phyloP scores from a whole-genome alignment of 192 early-diverging fungal genomes.

The Podila epigama region DNA sequence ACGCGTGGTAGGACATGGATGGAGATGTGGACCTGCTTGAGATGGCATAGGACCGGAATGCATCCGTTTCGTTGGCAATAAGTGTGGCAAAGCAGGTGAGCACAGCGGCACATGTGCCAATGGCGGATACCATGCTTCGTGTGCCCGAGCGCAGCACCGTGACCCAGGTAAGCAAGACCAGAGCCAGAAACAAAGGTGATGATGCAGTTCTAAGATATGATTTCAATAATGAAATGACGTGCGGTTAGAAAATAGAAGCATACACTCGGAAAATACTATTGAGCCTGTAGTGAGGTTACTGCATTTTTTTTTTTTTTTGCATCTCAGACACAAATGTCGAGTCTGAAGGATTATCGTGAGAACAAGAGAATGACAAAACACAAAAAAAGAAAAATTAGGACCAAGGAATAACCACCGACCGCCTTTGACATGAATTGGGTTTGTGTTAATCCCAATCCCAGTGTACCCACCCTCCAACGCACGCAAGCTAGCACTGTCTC shows the following conservation, averaged over 20 bases:
- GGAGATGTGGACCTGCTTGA: not conserved
- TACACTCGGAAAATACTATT: too few relatives aligned
- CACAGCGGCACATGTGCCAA: constrained; percentile 33
- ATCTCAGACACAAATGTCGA: too few relatives aligned
- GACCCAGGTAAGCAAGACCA: constrained; percentile 10
- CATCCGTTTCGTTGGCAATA: constrained; percentile 29
- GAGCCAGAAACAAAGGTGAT: constrained; percentile 18
- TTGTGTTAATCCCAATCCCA: too few relatives aligned
- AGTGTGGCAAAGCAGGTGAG: constrained; percentile 40
- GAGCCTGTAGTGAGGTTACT: too few relatives aligned
- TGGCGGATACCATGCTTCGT: constrained; percentile 31
- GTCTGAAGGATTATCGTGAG: too few relatives aligned
- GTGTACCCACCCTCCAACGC: not conserved
- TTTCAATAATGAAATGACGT: not conserved
- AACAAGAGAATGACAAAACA: too few relatives aligned
- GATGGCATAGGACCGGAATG: too few relatives aligned
- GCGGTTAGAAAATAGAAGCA: not conserved
- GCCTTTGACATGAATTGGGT: too few relatives aligned
- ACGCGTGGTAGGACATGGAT: not conserved
- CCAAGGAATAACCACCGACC: too few relatives aligned
- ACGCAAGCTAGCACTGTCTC: not conserved
- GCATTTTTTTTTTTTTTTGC: too few relatives aligned
- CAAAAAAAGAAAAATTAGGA: not conserved
- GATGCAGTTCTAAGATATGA: constrained; percentile 1
- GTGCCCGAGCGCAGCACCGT: constrained; percentile 36